Evolutionary conservation across 2,329 filamentous ascomycete species (phyloP).

Genomic region (Alternaria triticina): DNA sequence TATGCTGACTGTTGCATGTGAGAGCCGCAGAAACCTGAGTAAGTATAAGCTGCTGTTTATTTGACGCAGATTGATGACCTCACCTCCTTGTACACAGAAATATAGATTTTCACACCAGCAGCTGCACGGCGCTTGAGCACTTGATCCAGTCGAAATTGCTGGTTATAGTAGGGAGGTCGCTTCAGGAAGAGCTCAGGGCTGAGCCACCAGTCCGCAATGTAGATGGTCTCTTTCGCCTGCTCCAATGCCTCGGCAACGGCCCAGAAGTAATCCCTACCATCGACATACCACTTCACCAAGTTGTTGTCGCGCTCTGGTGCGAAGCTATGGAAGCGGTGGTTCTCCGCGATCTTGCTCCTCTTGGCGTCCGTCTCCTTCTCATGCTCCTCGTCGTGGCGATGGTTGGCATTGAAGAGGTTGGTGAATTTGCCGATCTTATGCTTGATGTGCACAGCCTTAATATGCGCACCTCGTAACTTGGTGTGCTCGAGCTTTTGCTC

Average conservation of each 20-base stretch:
- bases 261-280: conserved; percentile 93
- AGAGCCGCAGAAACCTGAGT: conserved; percentile 56
- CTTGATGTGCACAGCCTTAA: conserved; percentile 65
- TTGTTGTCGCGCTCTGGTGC: conserved; percentile 88
- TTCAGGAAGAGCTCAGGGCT: conserved; percentile 87
- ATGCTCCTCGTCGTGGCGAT: conserved; percentile 92
- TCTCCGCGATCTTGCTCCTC: conserved; percentile 71
- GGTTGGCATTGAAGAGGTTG: conserved; percentile 80
- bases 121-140: conserved; percentile 88
- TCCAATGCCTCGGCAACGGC: conserved; percentile 91
- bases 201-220: conserved; percentile 97
- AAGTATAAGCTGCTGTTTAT: conserved; percentile 6
- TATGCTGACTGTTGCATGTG: conserved; percentile 92
- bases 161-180: conserved; percentile 79
- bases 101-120: conserved; percentile 90
- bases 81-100: conserved; percentile 89
- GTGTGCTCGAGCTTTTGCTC: conserved; percentile 56
- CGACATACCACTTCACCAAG: conserved; percentile 94
- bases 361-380: conserved; percentile 85
- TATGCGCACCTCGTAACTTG: conserved; percentile 57
- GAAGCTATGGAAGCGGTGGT: conserved; percentile 86
- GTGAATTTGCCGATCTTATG: conserved; percentile 68
- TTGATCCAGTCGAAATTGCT: conserved; percentile 86
- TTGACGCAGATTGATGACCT: not conserved
- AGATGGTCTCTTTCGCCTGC: conserved; percentile 88